Evolutionary conservation across 305 asterid genomes (phyloP).

Genomic region (Fraxinus floribunda): DNA sequence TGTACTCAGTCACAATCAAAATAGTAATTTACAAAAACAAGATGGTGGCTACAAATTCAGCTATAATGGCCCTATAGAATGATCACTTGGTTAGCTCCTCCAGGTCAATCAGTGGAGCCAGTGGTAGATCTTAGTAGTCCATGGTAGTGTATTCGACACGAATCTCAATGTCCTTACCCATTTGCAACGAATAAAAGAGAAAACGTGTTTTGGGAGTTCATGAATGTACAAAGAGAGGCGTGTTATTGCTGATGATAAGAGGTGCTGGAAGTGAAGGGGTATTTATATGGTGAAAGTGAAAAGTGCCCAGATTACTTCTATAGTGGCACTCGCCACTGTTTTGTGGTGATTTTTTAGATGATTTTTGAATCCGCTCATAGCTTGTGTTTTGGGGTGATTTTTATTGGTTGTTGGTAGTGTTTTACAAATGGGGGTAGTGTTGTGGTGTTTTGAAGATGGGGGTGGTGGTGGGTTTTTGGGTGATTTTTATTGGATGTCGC

Average conservation of each 20-base stretch:
- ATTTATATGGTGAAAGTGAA: conserved; percentile 31
- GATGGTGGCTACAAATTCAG: conserved; percentile 60
- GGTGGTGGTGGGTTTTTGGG: no score
- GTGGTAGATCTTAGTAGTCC: conserved; percentile 71
- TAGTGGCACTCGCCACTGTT: no score
- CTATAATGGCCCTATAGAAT: conserved; percentile 56
- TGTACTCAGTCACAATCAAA: conserved; percentile 60
- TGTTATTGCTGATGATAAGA: conserved; percentile 6
- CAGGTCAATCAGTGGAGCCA: conserved; percentile 51
- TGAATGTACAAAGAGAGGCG: background rate
- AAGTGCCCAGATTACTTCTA: no score
- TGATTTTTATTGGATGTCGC: no score
- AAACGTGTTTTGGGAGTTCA: background rate
- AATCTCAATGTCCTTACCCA: conserved; percentile 52
- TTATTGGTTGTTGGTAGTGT: no score
- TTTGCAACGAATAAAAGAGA: conserved; percentile 2
- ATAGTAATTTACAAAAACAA: conserved; percentile 56
- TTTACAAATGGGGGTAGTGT: no score
- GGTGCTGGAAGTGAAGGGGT: conserved; percentile 22
- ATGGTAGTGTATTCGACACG: conserved; percentile 41
- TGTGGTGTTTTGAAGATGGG: no score
- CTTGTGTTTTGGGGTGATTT: no score
- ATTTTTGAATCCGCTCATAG: no score
- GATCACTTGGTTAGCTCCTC: conserved; percentile 59
- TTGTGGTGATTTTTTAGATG: no score